Conservation (phyloP, 352 stramenopile genomes). For the Aphanomyces euteiches region DNA sequence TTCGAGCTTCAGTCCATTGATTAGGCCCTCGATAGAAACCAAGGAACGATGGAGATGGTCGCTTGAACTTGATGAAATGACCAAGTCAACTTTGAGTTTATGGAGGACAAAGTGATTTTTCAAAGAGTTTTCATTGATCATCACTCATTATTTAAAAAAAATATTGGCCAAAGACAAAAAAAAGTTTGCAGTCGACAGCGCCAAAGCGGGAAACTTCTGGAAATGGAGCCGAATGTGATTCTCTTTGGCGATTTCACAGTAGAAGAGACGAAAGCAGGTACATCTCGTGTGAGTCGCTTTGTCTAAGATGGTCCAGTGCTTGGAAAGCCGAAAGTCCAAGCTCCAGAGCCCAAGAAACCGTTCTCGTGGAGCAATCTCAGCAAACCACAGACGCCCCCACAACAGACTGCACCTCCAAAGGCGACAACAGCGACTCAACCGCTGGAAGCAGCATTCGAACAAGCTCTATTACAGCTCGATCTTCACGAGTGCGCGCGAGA, state of each 20-base stretch:
- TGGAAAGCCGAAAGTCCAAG: slow-evolving; percentile 9
- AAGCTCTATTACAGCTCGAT: slow-evolving; percentile 50
- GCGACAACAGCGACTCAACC: slow-evolving; percentile 28
- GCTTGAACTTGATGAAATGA: no score
- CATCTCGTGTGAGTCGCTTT: slow-evolving; percentile 7
- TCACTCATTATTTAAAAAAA: background rate
- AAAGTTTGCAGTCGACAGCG: background rate
- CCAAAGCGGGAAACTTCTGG: no score
- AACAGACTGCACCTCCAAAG: background rate
- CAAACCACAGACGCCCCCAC: slow-evolving; percentile 26
- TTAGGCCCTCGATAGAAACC: no score
- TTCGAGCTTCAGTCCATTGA: no score
- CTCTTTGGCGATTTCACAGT: slow-evolving; percentile 77
- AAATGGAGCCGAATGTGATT: slow-evolving; percentile 33
- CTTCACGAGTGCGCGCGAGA: slow-evolving; percentile 62
- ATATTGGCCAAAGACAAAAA: background rate
- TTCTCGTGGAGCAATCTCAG: slow-evolving; percentile 30
- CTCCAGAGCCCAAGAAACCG: slow-evolving; percentile 2
- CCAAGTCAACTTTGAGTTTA: no score
- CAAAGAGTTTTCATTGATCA: background rate
- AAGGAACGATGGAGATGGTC: no score
- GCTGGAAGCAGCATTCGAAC: slow-evolving; percentile 69
- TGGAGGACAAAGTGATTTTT: no score
- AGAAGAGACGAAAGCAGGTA: slow-evolving; percentile 61
- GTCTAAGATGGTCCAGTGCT: background rate